Evolutionary conservation across 1,284 basidiomycete species (phyloP).

Genomic region (Leccinum subrobustum): DNA sequence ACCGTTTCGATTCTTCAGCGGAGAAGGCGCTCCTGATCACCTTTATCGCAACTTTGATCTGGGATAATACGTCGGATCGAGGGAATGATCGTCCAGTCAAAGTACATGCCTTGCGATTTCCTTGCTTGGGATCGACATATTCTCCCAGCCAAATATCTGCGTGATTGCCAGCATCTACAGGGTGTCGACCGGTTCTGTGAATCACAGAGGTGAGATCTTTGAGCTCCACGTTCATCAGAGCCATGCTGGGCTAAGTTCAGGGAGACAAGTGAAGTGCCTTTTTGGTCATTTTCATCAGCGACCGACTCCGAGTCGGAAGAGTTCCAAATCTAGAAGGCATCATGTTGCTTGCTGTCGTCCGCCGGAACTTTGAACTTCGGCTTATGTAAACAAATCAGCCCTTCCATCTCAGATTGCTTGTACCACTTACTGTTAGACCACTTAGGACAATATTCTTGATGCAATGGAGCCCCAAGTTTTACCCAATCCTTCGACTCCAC

Average conservation of each 20-base stretch:
- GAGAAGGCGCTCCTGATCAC: conserved; percentile 25
- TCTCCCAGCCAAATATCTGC: conserved; percentile 32
- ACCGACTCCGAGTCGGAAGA: neutral
- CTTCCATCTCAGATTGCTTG: neutral
- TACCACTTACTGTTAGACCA: neutral
- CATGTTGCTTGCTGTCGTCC: no score
- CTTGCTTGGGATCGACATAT: conserved; percentile 9
- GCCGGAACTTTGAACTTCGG: neutral
- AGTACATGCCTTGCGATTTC: conserved; percentile 4
- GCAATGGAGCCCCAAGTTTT: neutral
- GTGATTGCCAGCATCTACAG: conserved; percentile 21
- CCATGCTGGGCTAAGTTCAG: conserved; percentile 1
- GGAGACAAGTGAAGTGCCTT: neutral
- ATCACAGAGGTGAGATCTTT: conserved; percentile 24
- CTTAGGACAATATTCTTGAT: neutral
- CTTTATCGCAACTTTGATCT: conserved; percentile 27
- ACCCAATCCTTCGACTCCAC: neutral
- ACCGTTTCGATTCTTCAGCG: conserved; percentile 15
- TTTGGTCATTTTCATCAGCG: neutral
- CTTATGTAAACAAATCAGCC: neutral
- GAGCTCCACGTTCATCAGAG: conserved; percentile 19
- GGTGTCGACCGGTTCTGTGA: conserved; percentile 17
- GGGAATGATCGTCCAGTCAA: neutral
- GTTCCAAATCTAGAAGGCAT: neutral
- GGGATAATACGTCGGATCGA: neutral